Evolutionary conservation across 768 basidiomycete species (phyloP), one percentile per base, ranked within the genome.

Genomic region (Leccinum subgranulosum): DNA sequence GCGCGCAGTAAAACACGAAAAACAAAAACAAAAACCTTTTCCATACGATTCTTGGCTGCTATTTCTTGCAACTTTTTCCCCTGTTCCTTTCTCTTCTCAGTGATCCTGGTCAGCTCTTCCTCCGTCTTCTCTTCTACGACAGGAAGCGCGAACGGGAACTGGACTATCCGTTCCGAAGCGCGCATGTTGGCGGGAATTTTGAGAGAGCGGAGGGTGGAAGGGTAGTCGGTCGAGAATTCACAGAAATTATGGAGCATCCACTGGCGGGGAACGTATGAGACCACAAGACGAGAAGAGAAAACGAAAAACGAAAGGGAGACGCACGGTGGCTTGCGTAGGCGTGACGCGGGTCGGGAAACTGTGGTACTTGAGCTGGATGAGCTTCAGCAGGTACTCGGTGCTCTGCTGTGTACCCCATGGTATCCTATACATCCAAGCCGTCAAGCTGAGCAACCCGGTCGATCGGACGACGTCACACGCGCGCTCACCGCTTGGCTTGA

Each of bases 361-460:
- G 27, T 96, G 90, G 69, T 98, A 97, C 73, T 98, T 99, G 34
- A 98, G 82, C 68, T 98, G 95, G 43, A 95, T 86, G 21, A 96
- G 85, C 68, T 94, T 97, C 59, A 95, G 84, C 51, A 98, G 81
- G 66, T 97, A 90, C 55, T 99, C 97, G 0, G 92, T 85, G 1
- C 93, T 85, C 66, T 98, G 95, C 2, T 85, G 83, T 25, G 89
- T 84, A 27, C 97, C 97, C 92, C 94, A 98, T 4, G 93, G 90
- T 73, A 99, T 91, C 61, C 95, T 97, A 46, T 7, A n/a, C n/a
- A 15, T n/a, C 55, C 36, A 25, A 9, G 49, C 17, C 14, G 31
- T 17, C 53, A 23, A 25, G 23, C 9, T 60, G 21, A 49, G 56
- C 31, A 11, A n/a, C 23, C 39, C 41, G 1, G 34, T 14, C 3